Percentiles rank a stretch among this genome's conserved stretches.
phyloP scores from a whole-genome alignment of 345 rosid species.

The Camelina laxa region DNA sequence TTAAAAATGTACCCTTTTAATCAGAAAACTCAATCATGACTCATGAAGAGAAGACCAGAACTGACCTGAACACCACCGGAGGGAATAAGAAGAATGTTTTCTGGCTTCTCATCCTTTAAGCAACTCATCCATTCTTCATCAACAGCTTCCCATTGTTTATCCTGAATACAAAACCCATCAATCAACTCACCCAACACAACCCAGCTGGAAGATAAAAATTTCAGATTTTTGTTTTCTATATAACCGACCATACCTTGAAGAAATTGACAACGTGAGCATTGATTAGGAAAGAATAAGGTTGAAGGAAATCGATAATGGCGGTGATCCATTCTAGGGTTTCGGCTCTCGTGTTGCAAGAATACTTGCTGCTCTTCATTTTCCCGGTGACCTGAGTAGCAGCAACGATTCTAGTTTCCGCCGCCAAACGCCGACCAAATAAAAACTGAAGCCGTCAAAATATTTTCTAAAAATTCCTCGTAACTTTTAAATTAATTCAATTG shows the following conservation, averaged over 20 bases:
- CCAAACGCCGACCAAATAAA: conserved; percentile 21
- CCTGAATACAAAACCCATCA: conserved; percentile 40
- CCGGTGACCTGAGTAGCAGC: conserved; percentile 10
- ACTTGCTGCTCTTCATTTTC: conserved; percentile 43
- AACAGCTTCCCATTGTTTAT: conserved; percentile 78
- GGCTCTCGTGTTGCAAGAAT: conserved; percentile 65
- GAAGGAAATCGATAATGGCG: conserved; percentile 63
- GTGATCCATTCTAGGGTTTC: conserved; percentile 77
- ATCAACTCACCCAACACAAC: background rate
- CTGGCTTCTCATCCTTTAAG: conserved; percentile 60
- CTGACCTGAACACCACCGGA: conserved; percentile 69
- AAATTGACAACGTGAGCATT: conserved; percentile 85
- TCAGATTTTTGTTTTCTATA: conserved; percentile 6
- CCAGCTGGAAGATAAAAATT: background rate
- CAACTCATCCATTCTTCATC: conserved; percentile 80
- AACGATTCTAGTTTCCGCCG: conserved; percentile 32
- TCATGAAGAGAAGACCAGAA: background rate
- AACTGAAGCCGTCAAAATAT: background rate
- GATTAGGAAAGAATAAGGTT: conserved; percentile 58
- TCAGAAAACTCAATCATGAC: too few species aligned
- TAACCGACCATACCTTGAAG: conserved; percentile 51
- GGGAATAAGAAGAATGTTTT: conserved; percentile 74
- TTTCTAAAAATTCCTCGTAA: background rate
- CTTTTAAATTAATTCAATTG: conserved; percentile 1
- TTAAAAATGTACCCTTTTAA: background rate